Percentiles rank a stretch among this genome's conserved stretches.
phyloP scores from a whole-genome alignment of 768 basidiomycete species.

The Russula lepida region DNA sequence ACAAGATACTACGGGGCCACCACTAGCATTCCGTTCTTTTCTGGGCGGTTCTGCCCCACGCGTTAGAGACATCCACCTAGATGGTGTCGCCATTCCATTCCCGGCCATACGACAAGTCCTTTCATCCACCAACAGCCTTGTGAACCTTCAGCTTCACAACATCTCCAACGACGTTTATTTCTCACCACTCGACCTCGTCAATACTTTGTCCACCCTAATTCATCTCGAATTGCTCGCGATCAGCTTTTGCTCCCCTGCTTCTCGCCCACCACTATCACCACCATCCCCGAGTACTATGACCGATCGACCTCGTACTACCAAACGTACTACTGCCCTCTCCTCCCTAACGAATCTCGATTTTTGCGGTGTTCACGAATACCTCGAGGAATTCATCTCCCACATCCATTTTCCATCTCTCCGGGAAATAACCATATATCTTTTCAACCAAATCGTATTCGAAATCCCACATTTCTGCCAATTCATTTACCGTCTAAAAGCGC shows the following conservation, averaged over 20 bases:
- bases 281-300: neutral
- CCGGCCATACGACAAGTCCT: neutral
- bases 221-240: neutral
- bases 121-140: neutral
- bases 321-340: neutral
- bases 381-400: neutral
- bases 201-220: neutral
- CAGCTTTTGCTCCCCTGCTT: neutral
- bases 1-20: constrained; percentile 30
- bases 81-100: neutral
- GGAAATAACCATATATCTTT: neutral
- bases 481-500: neutral
- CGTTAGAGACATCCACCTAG: neutral
- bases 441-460: neutral
- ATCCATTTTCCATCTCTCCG: neutral
- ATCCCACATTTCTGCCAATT: neutral
- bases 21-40: neutral
- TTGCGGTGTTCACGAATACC: neutral
- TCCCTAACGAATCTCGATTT: neutral
- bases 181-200: neutral
- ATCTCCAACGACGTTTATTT: neutral
- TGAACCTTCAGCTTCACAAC: neutral
- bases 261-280: neutral
- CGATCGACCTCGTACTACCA: too few relatives aligned
- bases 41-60: constrained; percentile 1